A percentile compares a stretch with the other conserved stretches of the same genome.
phyloP scores from a whole-genome alignment of 768 basidiomycete genomes.

The Aureoboletus auriporus region DNA sequence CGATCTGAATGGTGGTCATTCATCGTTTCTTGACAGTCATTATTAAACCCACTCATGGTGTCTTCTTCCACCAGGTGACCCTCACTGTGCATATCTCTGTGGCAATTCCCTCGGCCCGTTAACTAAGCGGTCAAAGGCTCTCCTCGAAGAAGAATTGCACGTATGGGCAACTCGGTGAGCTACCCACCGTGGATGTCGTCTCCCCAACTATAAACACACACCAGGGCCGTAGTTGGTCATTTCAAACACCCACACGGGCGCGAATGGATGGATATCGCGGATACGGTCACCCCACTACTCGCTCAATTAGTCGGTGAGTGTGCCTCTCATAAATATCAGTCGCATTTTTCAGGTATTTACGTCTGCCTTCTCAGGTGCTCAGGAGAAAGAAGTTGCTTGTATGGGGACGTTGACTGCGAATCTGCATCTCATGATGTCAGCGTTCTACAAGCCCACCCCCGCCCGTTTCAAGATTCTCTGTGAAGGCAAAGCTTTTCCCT shows the following conservation, averaged over 20 bases:
- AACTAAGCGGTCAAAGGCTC: slow-evolving; percentile 64
- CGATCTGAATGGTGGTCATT: slow-evolving; percentile 35
- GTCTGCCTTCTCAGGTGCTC: slow-evolving; percentile 58
- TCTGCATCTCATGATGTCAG: slow-evolving; percentile 91
- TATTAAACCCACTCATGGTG: slow-evolving; percentile 9
- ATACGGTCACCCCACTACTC: slow-evolving; percentile 66
- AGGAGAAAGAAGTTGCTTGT: slow-evolving; percentile 87
- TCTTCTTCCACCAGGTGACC: slow-evolving; percentile 35
- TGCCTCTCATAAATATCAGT: slow-evolving; percentile 3
- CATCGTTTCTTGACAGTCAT: neutral
- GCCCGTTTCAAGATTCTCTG: slow-evolving; percentile 91
- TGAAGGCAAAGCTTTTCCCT: slow-evolving; percentile 92
- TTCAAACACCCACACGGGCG: slow-evolving; percentile 83
- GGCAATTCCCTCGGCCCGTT: slow-evolving; percentile 92
- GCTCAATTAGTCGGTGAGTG: slow-evolving; percentile 78
- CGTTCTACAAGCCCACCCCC: slow-evolving; percentile 87
- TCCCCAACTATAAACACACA: slow-evolving; percentile 2
- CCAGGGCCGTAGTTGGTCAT: slow-evolving; percentile 84
- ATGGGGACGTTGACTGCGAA: slow-evolving; percentile 96
- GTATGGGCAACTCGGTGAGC: slow-evolving; percentile 76
- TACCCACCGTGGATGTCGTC: slow-evolving; percentile 8
- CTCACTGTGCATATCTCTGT: slow-evolving; percentile 78
- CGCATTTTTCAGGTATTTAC: slow-evolving; percentile 10
- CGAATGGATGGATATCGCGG: slow-evolving; percentile 78
- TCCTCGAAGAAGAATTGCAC: slow-evolving; percentile 78